Base-by-base conservation (phyloP, 176 grass and related monocot species). In the Lolium perenne region DNA sequence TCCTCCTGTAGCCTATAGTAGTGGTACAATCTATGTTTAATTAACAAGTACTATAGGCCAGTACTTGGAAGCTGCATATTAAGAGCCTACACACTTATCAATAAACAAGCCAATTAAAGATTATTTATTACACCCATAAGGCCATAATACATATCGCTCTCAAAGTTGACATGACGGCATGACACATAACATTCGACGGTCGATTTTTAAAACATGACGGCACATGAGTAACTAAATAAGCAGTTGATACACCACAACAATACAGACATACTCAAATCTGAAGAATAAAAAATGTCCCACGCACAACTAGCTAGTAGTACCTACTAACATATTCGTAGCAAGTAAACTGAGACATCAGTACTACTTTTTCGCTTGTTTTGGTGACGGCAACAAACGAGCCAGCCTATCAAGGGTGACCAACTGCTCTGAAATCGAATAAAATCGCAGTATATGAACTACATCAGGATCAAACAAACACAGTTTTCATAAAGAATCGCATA, bases 11-110 rank as follows among this genome's bases (percentile, higher is more conserved):
- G 26, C 2, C 40, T 41, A 41, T 41, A 41, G 1, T 2, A 41
- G 40, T 41, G 4, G 6, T 13, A 64, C n/a, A 13, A 5, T 58
- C 35, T 2, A 55, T 38, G 63, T 7, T 32, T 38, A 13, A 10
- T 55, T 58, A 6, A 41, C 40, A 41, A 41, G 40, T 41, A 41
- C 40, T 41, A 41, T 41, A 41, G 40, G 40, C 40, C 4, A 63
- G 60, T 26, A 71, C 23, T 70, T 57, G 7, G 15, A 80, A 14
- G 70, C 18, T 41, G 46, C 40, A 62, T 26, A 70, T 76, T 43
- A 43, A 80, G 15, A 79, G 56, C 71, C 56, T 62, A 50, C 76
- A 47, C 68, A 80, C 20, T 23, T 7, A 43, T 43, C 41, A 43
- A 43, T 43, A 43, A 43, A 43, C 41, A 43, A 43, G 41, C 41